These are phyloP conservation scores for Phytophthora ramorum DNA, from an alignment of 352 stramenopile genomes.

Conservation along the genomic window DNA sequence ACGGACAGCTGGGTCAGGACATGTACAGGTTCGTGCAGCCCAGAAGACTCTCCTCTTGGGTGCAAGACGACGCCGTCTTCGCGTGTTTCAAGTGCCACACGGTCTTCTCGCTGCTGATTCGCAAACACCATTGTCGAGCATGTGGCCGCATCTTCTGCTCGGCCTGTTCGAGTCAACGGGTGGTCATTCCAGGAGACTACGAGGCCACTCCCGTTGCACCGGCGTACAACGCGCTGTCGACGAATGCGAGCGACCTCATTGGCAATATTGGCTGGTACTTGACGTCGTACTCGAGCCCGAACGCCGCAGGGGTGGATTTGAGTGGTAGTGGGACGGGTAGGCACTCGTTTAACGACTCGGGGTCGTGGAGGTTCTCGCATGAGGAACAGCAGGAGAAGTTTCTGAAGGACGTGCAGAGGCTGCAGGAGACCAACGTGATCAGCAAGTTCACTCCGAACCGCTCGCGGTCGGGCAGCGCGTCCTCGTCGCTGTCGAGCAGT, in stretches of 20 bases:
- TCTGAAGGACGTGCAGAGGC: slow-evolving; percentile 73
- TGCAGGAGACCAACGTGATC: slow-evolving; percentile 71
- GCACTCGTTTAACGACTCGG: slow-evolving; percentile 36
- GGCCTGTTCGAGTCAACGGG: slow-evolving; percentile 79
- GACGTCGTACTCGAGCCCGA: slow-evolving; percentile 60
- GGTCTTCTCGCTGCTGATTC: slow-evolving; percentile 79
- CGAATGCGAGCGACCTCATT: slow-evolving; percentile 80
- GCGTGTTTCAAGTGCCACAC: slow-evolving; percentile 88
- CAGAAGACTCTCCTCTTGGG: slow-evolving; percentile 77
- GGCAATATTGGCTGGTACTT: slow-evolving; percentile 88
- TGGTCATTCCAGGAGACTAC: slow-evolving; percentile 84
- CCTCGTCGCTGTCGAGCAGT: slow-evolving; percentile 35
- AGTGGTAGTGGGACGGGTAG: slow-evolving; percentile 10
- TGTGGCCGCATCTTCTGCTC: slow-evolving; percentile 88
- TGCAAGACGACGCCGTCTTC: slow-evolving; percentile 87
- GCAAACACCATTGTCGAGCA: slow-evolving; percentile 85
- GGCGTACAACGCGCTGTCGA: slow-evolving; percentile 64
- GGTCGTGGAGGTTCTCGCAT: slow-evolving; percentile 33
- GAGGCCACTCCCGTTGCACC: slow-evolving; percentile 75
- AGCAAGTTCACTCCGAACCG: slow-evolving; percentile 78
- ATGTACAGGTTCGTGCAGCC: slow-evolving; percentile 89
- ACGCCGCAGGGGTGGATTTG: slow-evolving; percentile 7
- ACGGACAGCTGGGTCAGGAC: slow-evolving; percentile 61
- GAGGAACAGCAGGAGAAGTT: slow-evolving; percentile 69
- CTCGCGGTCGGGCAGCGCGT: slow-evolving; percentile 33